phyloP scores from a whole-genome alignment of 345 rosid species.

The Brassica nigra region DNA sequence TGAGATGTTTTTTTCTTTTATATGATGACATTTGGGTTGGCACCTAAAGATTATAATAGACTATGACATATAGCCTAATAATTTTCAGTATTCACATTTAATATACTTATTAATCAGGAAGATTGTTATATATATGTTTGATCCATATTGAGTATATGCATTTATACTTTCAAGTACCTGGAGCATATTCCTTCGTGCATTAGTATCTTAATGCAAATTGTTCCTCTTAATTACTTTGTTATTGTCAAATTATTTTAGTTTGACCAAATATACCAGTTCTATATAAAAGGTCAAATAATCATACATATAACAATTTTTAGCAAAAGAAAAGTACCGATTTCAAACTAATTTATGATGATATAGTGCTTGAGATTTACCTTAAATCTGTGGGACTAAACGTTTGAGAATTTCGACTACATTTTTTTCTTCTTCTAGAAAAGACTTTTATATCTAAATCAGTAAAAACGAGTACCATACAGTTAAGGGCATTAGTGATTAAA shows the following conservation, averaged over 20 bases:
- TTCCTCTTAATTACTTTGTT: neutral
- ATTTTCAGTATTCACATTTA: neutral
- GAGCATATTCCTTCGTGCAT: conserved; percentile 23
- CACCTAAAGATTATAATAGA: neutral
- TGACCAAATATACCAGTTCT: neutral
- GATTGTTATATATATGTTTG: neutral
- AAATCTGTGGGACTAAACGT: neutral
- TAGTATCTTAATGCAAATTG: conserved; percentile 11
- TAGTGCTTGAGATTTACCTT: neutral
- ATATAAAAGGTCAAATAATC: neutral
- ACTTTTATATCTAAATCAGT: neutral
- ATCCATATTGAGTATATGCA: neutral
- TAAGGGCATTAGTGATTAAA: neutral
- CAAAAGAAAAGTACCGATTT: neutral
- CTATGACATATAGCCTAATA: conserved; percentile 13
- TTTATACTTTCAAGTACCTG: conserved; percentile 6
- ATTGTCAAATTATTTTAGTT: neutral
- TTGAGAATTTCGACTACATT: neutral
- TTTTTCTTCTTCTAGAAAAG: too few relatives aligned
- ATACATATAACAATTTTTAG: neutral
- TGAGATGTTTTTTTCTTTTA: neutral
- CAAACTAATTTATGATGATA: neutral
- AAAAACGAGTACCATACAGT: neutral
- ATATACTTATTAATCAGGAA: neutral
- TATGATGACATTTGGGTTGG: neutral